Conservation (phyloP, 768 basidiomycete genomes). For the Kwoniella bestiolae region DNA sequence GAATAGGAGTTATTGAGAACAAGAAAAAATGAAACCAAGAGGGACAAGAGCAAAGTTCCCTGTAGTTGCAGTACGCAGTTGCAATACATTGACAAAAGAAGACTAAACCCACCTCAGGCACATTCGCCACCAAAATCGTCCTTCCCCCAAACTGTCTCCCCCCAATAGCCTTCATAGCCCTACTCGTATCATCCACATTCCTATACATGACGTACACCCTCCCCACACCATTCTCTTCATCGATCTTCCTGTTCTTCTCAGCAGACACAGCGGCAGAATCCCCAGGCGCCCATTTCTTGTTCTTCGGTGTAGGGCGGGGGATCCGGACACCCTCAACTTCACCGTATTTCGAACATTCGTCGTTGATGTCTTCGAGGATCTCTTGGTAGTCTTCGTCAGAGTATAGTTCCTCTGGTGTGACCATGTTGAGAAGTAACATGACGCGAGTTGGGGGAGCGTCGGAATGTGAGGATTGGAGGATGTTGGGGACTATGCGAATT, state of each 20-base stretch:
- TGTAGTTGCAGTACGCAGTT: neutral
- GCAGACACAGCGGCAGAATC: conserved; percentile 67
- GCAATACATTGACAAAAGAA: neutral
- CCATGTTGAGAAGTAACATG: conserved; percentile 98
- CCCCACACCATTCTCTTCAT: conserved; percentile 87
- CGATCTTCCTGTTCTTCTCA: conserved; percentile 60
- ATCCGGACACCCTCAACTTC: conserved; percentile 53
- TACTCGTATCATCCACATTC: conserved; percentile 66
- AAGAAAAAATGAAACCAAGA: neutral
- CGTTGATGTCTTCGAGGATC: conserved; percentile 87
- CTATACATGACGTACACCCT: conserved; percentile 91
- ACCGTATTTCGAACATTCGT: conserved; percentile 53
- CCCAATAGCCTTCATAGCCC: conserved; percentile 82
- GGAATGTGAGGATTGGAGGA: conserved; percentile 37
- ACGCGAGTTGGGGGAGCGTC: conserved; percentile 75
- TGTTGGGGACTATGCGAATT: conserved; percentile 39
- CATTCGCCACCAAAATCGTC: conserved; percentile 55
- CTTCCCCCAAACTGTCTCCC: conserved; percentile 64
- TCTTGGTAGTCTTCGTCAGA: conserved; percentile 93
- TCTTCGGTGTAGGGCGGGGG: conserved; percentile 61
- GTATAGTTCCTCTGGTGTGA: conserved; percentile 84
- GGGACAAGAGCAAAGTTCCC: neutral
- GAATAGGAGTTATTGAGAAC: neutral
- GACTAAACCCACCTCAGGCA: conserved; percentile 50
- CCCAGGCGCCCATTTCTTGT: conserved; percentile 70